Evolutionary conservation across 306 rosid species (phyloP).

Genomic region (Carpinus viminea): DNA sequence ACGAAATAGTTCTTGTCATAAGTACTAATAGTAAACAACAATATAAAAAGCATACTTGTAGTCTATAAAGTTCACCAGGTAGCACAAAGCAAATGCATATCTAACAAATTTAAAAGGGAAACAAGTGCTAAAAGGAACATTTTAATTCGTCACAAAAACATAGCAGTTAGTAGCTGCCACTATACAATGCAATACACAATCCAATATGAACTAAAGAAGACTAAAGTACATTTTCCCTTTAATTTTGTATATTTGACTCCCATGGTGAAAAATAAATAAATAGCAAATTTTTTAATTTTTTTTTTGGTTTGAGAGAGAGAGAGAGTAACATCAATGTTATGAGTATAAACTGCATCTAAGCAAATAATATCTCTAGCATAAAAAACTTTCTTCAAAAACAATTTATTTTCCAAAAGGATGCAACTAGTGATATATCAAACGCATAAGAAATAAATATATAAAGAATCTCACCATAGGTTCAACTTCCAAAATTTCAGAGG

Average conservation of each 20-base stretch:
- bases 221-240: neutral
- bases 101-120: neutral
- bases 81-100: neutral
- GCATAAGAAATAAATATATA: constrained; percentile 16
- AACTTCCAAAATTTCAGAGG: constrained; percentile 78
- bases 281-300: neutral
- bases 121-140: neutral
- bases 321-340: neutral
- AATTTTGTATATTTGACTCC: no score
- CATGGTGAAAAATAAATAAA: neutral
- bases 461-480: constrained; percentile 79
- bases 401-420: no score
- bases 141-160: neutral
- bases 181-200: neutral
- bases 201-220: neutral
- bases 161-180: neutral
- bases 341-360: neutral
- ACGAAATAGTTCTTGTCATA: neutral
- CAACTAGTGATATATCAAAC: neutral
- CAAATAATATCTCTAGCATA: neutral
- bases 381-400: neutral
- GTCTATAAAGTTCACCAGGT: neutral
- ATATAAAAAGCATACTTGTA: neutral
- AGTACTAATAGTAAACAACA: neutral
- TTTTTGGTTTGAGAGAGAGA: neutral